Conservation (phyloP, 208 protist genomes). For the Trichomonas tenax region DNA sequence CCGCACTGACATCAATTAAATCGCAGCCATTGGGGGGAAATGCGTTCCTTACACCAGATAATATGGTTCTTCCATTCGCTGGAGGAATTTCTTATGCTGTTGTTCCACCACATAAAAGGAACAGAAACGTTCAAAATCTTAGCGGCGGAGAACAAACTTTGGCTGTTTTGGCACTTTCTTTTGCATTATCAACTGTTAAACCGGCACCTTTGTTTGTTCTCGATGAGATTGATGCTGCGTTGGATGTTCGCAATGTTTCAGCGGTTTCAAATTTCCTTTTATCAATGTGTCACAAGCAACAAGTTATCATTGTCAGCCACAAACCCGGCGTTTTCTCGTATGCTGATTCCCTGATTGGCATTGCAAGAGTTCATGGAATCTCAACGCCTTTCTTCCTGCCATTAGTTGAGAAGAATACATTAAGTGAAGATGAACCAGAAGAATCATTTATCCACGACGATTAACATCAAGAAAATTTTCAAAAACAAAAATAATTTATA, state of each 20-base stretch:
- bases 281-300: neutral
- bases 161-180: neutral
- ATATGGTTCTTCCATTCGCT: neutral
- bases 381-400: too few species aligned
- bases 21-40: neutral
- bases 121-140: neutral
- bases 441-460: too few species aligned
- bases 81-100: neutral
- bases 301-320: neutral
- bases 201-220: neutral
- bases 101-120: neutral
- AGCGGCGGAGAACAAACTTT: slow-evolving; percentile 11
- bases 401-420: too few species aligned
- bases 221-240: neutral
- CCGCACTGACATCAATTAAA: neutral
- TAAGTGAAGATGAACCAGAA: too few species aligned
- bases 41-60: neutral
- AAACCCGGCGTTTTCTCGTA: neutral
- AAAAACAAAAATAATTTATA: too few species aligned
- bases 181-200: neutral
- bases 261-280: neutral
- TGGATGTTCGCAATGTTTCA: neutral
- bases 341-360: neutral
- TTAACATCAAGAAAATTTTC: too few species aligned
- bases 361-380: neutral